phyloP scores from a whole-genome alignment of 768 basidiomycete species.

The Amanita phalloides region DNA sequence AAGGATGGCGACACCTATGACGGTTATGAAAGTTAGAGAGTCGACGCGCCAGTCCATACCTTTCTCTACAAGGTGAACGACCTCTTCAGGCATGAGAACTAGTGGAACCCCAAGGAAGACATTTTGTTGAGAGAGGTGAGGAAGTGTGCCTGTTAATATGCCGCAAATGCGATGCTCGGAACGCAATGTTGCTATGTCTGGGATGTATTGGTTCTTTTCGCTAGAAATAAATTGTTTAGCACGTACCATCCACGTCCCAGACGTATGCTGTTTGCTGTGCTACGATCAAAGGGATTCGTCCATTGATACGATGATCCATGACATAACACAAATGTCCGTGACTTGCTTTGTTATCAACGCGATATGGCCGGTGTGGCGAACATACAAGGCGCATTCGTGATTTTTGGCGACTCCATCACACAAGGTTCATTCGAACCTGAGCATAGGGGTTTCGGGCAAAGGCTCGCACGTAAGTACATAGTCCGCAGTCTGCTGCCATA shows the following conservation, averaged over 20 bases:
- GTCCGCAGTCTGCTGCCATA: neutral
- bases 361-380: conserved; percentile 32
- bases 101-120: conserved; percentile 91
- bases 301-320: conserved; percentile 11
- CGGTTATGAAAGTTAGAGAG: conserved; percentile 8
- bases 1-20: conserved; percentile 62
- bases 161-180: conserved; percentile 78
- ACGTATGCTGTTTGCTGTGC: conserved; percentile 75
- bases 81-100: conserved; percentile 85
- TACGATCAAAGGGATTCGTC: conserved; percentile 52
- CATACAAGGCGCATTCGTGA: conserved; percentile 57
- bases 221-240: conserved; percentile 3
- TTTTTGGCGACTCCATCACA: conserved; percentile 79
- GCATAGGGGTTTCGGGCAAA: conserved; percentile 51
- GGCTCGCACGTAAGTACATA: conserved; percentile 45
- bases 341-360: neutral
- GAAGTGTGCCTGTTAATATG: conserved; percentile 80
- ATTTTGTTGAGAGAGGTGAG: conserved; percentile 94
- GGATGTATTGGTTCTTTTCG: neutral
- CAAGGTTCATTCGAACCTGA: conserved; percentile 49
- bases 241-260: conserved; percentile 78
- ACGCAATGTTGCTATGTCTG: conserved; percentile 77
- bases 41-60: conserved; percentile 30
- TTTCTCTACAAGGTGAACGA: conserved; percentile 74
- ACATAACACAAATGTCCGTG: neutral